Evolutionary conservation across 2,329 filamentous ascomycete genomes (phyloP), one percentile per base, ranked within the genome.

Genomic region (Aureobasidium sp.): DNA sequence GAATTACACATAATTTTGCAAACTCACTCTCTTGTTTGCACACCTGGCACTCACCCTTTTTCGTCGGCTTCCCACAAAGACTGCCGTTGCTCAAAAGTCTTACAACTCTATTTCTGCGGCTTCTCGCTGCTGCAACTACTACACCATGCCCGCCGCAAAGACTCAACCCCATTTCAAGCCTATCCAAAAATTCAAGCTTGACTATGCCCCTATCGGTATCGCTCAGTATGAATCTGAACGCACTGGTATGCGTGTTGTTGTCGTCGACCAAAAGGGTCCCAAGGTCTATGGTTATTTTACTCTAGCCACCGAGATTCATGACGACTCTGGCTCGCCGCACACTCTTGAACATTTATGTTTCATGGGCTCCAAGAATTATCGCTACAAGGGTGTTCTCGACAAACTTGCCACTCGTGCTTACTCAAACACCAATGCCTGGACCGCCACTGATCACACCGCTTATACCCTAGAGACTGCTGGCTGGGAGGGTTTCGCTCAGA

Each of bases 381-480:
- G 84, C 64, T 97, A 96, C 79, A 97, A 97, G 74, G 94, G 94
- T 1, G 85, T 99, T 44, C 82, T 99, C 21, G 93, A 97, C 74
- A 96, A 95, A 76, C 82, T 99, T 62, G 91, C 94, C 3, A 96
- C 91, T 5, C 85, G 95, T 66, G 91, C 93, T 1, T 99, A 97
- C 73, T 96, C 93, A 1, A 84, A 83, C 62, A 99, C 94, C 36
- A 99, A 99, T 75, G 94, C 94, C 4, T 99, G 93, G 91, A 99
- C 94, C 1, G 91, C 91, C 27, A 94, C 89, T 13, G 94, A 97
- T 68, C 92, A 97, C 72, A 99, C 95, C 0, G 92, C 92, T 2
- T 99, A 99, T 75, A 97, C 91, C 0, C 81, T 99, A 16, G 90
- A 97, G 69, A 94, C 91, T 11, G 94, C 94, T 29, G 94, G 94